These are phyloP conservation scores for Magnaporthiopsis poae DNA, from an alignment of 2,329 filamentous ascomycete genomes.

Conservation along the genomic window DNA sequence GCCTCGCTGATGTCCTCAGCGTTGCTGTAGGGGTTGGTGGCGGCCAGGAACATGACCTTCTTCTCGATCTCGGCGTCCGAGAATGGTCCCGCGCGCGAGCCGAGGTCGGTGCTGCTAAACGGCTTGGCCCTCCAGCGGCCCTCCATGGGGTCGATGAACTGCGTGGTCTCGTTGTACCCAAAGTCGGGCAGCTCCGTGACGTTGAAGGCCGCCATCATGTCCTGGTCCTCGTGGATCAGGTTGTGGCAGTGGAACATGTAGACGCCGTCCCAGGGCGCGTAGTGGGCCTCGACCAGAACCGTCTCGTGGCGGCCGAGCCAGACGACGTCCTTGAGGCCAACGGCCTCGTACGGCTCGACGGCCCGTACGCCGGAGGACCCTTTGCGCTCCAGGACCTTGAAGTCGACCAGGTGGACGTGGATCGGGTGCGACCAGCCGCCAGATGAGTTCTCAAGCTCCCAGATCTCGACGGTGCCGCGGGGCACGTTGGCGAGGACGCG, in stretches of 20 bases:
- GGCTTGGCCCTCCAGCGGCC: constrained; percentile 23
- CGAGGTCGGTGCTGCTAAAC: constrained; percentile 18
- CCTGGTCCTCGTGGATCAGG: constrained; percentile 34
- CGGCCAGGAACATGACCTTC: constrained; percentile 17
- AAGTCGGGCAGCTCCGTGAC: constrained; percentile 27
- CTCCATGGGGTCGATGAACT: constrained; percentile 29
- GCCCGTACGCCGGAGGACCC: constrained; percentile 19
- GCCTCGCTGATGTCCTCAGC: constrained; percentile 15
- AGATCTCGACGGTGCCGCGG: constrained; percentile 37
- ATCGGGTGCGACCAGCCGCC: constrained; percentile 44
- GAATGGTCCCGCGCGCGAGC: constrained; percentile 16
- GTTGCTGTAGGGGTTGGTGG: constrained; percentile 19
- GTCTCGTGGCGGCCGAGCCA: constrained; percentile 42
- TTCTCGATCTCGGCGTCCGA: constrained; percentile 15
- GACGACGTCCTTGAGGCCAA: constrained; percentile 48
- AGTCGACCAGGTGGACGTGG: constrained; percentile 51
- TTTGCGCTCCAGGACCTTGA: constrained; percentile 41
- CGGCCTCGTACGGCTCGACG: constrained; percentile 42
- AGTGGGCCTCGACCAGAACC: constrained; percentile 40
- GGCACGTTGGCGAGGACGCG: constrained; percentile 38
- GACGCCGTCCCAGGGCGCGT: constrained; percentile 42
- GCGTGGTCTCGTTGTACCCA: constrained; percentile 27
- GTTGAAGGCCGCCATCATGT: constrained; percentile 39
- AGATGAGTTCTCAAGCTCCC: constrained; percentile 39
- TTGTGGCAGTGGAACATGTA: constrained; percentile 43